Evolutionary conservation across 805 yeast genomes (phyloP), one percentile per base, ranked within the genome.

Genomic region (Grigorovia yakushimaensis): DNA sequence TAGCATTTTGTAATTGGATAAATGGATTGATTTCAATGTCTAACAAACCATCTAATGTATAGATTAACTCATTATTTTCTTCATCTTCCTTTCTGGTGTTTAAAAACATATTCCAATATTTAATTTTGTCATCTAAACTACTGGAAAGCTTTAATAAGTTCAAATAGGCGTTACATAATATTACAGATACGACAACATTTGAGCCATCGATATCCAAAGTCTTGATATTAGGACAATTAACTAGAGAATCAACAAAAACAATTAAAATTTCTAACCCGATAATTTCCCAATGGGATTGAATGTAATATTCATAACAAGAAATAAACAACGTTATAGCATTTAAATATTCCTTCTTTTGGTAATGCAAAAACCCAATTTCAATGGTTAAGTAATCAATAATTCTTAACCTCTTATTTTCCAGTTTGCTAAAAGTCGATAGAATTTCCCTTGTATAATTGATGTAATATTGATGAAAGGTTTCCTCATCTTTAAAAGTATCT

Each of bases 301-400:
- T 73, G 57, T 84, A 88, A 47, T 78, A 78, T 37, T 76, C 78
- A 42, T 85, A 86, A 2, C 93, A 80, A 8, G 80, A 77, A 37
- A 78, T 77, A 11, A 91, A 68, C 2, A 85, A 77, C 5, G 74
- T 67, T 15, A 79, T 74, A 1, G 96, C 82, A 41, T 75, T 73
- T 36, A 73, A 72, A 54, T 77, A 82, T 33, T 84, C 72, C 3
- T 73, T 66, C 27, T 70, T 67, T 53, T 77, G 78, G 59, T 77
- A 81, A 49, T 82, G 80, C 17, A 88, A 64, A 10, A 84, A 59
- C 0, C 95, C 96, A 46, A 88, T 72, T 52, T 91, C 96, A 6
- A 86, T 77, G 1, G 89, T 80, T 15, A 93, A 69, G 4, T 82
- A 70, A 56, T 85, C 89, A 6, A 84, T 81, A 0, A 87, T 73